A percentile compares a stretch with the other conserved stretches of the same genome.
phyloP scores from a whole-genome alignment of 768 basidiomycete genomes.

The Rhodotorula babjevae region DNA sequence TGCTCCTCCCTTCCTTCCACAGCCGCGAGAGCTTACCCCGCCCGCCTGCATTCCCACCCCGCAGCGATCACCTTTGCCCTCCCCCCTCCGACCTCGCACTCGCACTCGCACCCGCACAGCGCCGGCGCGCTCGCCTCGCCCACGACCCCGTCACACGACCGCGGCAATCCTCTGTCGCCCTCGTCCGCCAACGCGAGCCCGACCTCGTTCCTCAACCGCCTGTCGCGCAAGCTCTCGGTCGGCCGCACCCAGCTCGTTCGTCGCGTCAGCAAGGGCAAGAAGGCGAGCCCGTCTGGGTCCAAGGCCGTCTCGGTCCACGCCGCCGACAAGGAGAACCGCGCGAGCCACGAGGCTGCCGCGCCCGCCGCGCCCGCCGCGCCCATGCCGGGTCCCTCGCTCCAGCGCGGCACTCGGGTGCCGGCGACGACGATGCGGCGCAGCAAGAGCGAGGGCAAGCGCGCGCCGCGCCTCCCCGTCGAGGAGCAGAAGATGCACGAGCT shows the following conservation, averaged over 20 bases:
- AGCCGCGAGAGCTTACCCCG: too few relatives aligned
- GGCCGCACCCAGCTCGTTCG: slow-evolving; percentile 9
- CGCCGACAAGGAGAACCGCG: slow-evolving; percentile 6
- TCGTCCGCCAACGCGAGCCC: not conserved
- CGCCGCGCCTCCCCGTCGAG: not conserved
- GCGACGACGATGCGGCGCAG: not conserved
- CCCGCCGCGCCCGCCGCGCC: not conserved
- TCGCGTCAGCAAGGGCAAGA: slow-evolving; percentile 11
- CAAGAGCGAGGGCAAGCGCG: slow-evolving; percentile 14
- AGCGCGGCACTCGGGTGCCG: not conserved
- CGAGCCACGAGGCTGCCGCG: not conserved
- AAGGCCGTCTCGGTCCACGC: not conserved
- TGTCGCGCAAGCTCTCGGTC: slow-evolving; percentile 11
- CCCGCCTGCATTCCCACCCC: too few relatives aligned
- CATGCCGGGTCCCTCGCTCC: not conserved
- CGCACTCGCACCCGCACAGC: not conserved
- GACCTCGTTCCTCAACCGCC: slow-evolving; percentile 12
- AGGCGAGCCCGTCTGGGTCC: not conserved
- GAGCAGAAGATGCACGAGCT: slow-evolving; percentile 2
- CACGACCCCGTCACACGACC: not conserved
- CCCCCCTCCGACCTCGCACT: not conserved
- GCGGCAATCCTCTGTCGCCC: not conserved
- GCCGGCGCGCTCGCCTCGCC: not conserved
- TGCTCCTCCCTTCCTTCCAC: not conserved
- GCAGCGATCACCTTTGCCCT: slow-evolving; percentile 14